Percentiles rank a stretch among this genome's conserved stretches.
Conservation (phyloP, 352 stramenopile species). For the Pythium dissotocum region DNA sequence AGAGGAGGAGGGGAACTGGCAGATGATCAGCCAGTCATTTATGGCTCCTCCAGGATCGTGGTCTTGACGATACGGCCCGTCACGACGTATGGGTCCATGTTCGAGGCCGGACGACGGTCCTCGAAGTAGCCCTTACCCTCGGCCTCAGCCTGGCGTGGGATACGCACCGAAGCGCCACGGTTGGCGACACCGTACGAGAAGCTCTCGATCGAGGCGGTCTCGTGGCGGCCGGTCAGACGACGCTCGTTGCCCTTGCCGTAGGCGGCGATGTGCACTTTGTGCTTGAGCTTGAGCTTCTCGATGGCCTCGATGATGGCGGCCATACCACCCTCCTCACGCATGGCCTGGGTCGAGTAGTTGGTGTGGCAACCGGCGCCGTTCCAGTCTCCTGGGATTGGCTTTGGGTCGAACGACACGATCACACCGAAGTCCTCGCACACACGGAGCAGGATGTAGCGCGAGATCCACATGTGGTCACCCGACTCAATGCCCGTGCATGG, state of each 20-base stretch:
- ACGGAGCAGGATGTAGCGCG: constrained; percentile 95
- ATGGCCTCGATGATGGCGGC: constrained; percentile 96
- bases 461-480: constrained; percentile 97
- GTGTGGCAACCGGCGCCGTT: constrained; percentile 96
- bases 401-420: constrained; percentile 96
- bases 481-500: constrained; percentile 95
- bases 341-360: constrained; percentile 96
- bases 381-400: constrained; percentile 98
- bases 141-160: constrained; percentile 87
- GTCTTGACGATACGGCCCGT: constrained; percentile 97
- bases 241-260: constrained; percentile 97
- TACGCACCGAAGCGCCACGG: constrained; percentile 93
- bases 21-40: constrained; percentile 4
- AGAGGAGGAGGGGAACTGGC: neutral
- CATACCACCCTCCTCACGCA: constrained; percentile 94
- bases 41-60: constrained; percentile 82
- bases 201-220: constrained; percentile 95
- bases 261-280: constrained; percentile 96
- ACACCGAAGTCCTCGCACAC: constrained; percentile 98
- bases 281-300: constrained; percentile 97
- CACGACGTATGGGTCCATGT: constrained; percentile 98
- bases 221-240: constrained; percentile 94
- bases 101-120: constrained; percentile 96
- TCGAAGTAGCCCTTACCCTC: constrained; percentile 95
- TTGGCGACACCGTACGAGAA: constrained; percentile 98